phyloP scores from a whole-genome alignment of 73 alveolate genomes.

The Breviolum minutum region DNA sequence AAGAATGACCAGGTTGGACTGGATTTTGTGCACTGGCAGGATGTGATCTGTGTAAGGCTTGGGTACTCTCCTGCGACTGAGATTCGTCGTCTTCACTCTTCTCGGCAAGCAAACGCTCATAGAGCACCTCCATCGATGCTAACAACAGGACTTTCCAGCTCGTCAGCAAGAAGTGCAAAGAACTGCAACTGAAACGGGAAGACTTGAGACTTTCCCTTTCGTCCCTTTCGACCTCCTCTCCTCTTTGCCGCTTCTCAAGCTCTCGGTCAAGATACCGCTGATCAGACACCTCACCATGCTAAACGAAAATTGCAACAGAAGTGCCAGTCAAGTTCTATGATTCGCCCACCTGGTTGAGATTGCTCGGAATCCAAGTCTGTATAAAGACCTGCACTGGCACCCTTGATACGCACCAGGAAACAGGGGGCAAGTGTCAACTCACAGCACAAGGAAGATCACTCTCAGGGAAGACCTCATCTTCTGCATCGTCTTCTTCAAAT shows the following conservation, averaged over 20 bases:
- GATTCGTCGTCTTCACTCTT: neutral
- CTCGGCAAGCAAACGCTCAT: constrained; percentile 56
- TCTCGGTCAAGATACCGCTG: constrained; percentile 59
- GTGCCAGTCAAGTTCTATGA: neutral
- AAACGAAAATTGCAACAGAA: neutral
- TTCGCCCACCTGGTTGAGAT: constrained; percentile 73
- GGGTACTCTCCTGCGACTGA: constrained; percentile 9
- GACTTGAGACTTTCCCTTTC: too few relatives aligned
- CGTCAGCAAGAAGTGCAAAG: too few relatives aligned
- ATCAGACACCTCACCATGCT: constrained; percentile 47
- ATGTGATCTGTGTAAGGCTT: neutral
- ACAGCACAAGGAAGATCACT: neutral
- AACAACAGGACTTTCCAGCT: neutral
- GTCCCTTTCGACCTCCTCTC: constrained; percentile 14
- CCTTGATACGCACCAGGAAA: too few relatives aligned
- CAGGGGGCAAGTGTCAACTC: too few relatives aligned
- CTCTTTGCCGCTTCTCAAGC: constrained; percentile 53
- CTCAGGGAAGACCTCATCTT: constrained; percentile 18
- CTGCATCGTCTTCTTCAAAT: constrained; percentile 18
- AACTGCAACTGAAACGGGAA: too few relatives aligned
- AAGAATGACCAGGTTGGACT: too few relatives aligned
- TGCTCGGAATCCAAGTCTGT: constrained; percentile 88
- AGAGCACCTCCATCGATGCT: constrained; percentile 31
- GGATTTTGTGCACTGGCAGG: neutral
- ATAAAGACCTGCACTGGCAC: neutral